Percentiles rank a stretch among this genome's conserved stretches.
phyloP scores from a whole-genome alignment of 495 filamentous ascomycete species.

The Trichoderma virens region DNA sequence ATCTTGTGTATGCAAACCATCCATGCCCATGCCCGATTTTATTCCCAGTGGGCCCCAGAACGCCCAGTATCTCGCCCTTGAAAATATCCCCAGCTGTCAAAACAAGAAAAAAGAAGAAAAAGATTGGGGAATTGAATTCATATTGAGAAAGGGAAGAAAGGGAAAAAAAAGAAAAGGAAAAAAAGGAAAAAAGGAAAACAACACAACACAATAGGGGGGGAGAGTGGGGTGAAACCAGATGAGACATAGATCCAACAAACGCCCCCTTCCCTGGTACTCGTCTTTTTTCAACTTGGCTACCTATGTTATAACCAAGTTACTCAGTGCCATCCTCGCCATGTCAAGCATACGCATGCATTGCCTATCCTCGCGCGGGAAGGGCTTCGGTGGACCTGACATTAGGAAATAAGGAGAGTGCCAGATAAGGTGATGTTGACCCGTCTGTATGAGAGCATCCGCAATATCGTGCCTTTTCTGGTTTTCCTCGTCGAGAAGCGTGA shows the following conservation, averaged over 20 bases:
- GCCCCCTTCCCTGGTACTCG: too few species aligned
- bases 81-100: too few species aligned
- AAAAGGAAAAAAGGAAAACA: background rate
- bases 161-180: background rate
- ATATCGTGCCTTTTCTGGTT: conserved; percentile 30
- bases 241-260: too few species aligned
- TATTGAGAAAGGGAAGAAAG: background rate
- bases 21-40: too few species aligned
- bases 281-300: too few species aligned
- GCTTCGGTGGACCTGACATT: conserved; percentile 10
- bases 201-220: background rate
- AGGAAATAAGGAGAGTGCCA: conserved; percentile 13
- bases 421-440: conserved; percentile 19
- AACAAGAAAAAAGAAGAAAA: too few species aligned
- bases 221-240: too few species aligned
- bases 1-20: too few species aligned
- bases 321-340: conserved; percentile 41
- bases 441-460: conserved; percentile 27
- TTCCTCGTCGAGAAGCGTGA: conserved; percentile 41
- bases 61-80: too few species aligned
- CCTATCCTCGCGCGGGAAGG: conserved; percentile 19
- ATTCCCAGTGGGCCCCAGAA: too few species aligned
- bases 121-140: too few species aligned
- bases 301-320: conserved; percentile 37
- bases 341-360: conserved; percentile 41